Base-by-base conservation (phyloP, 495 filamentous ascomycete genomes). In the Aspergillus baeticus region DNA sequence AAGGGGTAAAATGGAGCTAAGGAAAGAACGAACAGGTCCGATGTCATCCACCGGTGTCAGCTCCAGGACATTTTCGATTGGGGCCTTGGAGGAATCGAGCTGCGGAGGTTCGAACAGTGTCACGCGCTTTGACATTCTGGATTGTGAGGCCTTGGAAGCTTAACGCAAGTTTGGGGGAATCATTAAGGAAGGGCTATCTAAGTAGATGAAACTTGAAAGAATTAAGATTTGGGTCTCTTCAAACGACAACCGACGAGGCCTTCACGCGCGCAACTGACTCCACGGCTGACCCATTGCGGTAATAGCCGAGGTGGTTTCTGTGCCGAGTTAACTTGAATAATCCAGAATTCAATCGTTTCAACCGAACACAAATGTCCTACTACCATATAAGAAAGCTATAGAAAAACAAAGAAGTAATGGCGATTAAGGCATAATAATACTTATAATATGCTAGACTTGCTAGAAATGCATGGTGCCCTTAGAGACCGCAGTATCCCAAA, bases 21-120 rank as follows among this genome's bases (percentile, higher is more conserved):
- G 26, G 26, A 29, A 29, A 29, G 26, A 21, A 71, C 81, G 61
- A 79, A 91, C 88, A 48, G 89, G 90, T 34, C 89, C 88, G 65
- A 98, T 84, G 61, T 91, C 89, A 58, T 80, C 72, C 36, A 97
- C 73, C 21, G 87, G 84, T 2, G 88, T 93, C 64, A 98, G 77
- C 64, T 96, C 90, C 22, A 97, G 79, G 18, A 87, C 83, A 72
- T 92, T 92, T 76, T 98, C 94, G 60, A 98, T 93, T 5, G 83
- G 74, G 8, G 91, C 85, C 63, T 90, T 89, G 65, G 83, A 81
- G 20, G 82, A 72, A 69, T 94, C 84, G 47, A 82, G 69, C 29
- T 86, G 84, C 42, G 89, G 90, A 29, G 90, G 86, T 57, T 84
- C 80, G 50, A 95, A 85, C 41, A 98, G 79, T 1, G 93, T 96